Evolutionary conservation across 148 eudicot species (phyloP), one percentile per base, ranked within the genome.

Genomic region (Cornus controversa): DNA sequence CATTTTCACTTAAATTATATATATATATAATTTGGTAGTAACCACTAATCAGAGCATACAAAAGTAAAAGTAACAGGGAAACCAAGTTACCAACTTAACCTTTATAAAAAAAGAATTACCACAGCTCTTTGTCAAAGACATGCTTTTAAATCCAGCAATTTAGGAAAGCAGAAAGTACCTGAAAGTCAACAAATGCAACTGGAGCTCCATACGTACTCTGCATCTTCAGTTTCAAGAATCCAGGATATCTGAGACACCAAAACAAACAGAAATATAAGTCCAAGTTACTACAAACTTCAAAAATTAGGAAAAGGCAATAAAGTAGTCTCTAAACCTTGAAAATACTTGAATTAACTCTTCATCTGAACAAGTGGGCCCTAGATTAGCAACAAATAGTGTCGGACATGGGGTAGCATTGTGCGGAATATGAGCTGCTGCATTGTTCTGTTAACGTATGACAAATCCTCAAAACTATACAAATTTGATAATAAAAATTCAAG

Each of bases 121-220:
- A 40, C 45, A 40, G 6, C 8, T 40, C 8, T 6, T 40, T 40
- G 45, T 40, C 45, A 40, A 6, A 40, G 4, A 40, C 45, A 40
- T 40, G 1, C 10, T 40, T 40, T 40, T 6, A 40, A 40, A 1
- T 3, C 34, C 34, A 5, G 34, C 45, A 40, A 6, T 3, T 40
- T 40, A 40, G 7, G 5, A 4, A 40, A 40, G 45, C 45, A 40
- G 45, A 40, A 81, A 40, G 23, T 80, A 93, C 98, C 93, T 87
- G 82, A 73, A 93, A 93, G 86, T 93, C 98, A 45, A 96, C 97
- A 88, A 96, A 96, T 75, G 98, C 97, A 82, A 96, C 99, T 31
- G 94, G 98, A 81, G 94, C 73, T 73, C 97, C 99, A 81, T 85
- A 85, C 15, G 91, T 85, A 78, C 87, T 85, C 83, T 93, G 99